Base-by-base conservation (phyloP, 139 green algal genomes). In the Diplosphaera chodatii region DNA sequence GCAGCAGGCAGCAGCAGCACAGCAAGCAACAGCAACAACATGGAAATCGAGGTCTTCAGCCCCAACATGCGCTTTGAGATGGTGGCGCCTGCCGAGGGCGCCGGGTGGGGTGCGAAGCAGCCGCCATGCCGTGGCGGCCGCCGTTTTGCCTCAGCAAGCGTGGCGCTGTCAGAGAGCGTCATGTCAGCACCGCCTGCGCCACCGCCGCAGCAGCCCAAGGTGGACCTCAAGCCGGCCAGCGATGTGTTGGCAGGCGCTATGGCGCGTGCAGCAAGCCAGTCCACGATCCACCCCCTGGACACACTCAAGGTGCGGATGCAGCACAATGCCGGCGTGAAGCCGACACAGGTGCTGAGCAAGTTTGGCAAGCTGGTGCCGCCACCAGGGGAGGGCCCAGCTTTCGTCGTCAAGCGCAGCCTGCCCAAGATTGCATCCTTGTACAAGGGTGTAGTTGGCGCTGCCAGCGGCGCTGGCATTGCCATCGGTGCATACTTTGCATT, bases 401-500 rank as follows among this genome's bases (percentile, higher is more conserved):
- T 22, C n/a, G 68, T 59, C 6, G 64, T 68, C 22, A 67, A 67
- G 62, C 64, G 48, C 27, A 64, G 37, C 33, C 59, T 75, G 22
- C 69, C 74, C 6, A 68, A 67, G 32, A 40, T 94, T 2, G 81
- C 80, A 65, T 84, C 68, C 62, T 77, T 96, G 37, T 96, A 96
- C 84, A 82, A 18, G 64, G 93, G 93, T 30, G 91, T 97, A 4
- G 70, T 94, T 15, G 89, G 91, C 15, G 93, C 93, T 4, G 93
- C 92, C 33, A 89, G 76, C 40, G 93, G 93, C 4, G 94, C 94
- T 10, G 94, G 94, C 67, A 92, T 98, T 69, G 90, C 89, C 64
- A 96, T 98, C 66, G 94, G 94, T 56, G 84, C 94, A 13, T 98
- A 98, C 80, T 98, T 96, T 84, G 88, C 88, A 3, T 93, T 94